Evolutionary conservation across 2,329 filamentous ascomycete species (phyloP).

Genomic region (Drechslerella dactyloides): DNA sequence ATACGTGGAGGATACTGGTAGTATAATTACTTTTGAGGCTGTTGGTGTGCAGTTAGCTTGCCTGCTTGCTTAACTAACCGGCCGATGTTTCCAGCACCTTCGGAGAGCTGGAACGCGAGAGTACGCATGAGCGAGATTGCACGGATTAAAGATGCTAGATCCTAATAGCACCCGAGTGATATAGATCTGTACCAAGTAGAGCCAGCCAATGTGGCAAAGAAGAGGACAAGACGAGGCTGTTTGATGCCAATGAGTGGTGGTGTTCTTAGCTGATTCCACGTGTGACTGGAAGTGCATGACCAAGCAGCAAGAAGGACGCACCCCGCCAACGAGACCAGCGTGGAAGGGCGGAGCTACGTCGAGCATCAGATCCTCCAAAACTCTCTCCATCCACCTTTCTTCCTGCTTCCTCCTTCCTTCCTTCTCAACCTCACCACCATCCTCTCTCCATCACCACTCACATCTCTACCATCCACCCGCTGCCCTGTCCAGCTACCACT

Average conservation of each 20-base stretch:
- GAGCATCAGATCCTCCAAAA: slow-evolving; percentile 30
- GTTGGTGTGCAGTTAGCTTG: not conserved
- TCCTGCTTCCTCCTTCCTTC: slow-evolving; percentile 39
- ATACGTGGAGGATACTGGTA: slow-evolving; percentile 43
- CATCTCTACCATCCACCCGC: slow-evolving; percentile 7
- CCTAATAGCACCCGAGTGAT: too few relatives aligned
- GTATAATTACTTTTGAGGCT: too few relatives aligned
- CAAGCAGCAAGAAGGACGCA: not conserved
- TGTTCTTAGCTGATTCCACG: not conserved
- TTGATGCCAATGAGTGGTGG: not conserved
- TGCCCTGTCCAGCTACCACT: slow-evolving; percentile 2
- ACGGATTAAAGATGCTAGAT: too few relatives aligned
- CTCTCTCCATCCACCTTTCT: slow-evolving; percentile 15
- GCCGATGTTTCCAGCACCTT: slow-evolving; percentile 46
- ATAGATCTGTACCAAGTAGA: too few relatives aligned
- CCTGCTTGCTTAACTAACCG: slow-evolving; percentile 16
- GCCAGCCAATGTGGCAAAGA: not conserved
- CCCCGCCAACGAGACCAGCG: slow-evolving; percentile 5
- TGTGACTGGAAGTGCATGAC: slow-evolving; percentile 24
- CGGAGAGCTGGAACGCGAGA: slow-evolving; percentile 10
- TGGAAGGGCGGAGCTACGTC: slow-evolving; percentile 28
- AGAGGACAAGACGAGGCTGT: not conserved
- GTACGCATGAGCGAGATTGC: too few relatives aligned
- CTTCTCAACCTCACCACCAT: slow-evolving; percentile 13
- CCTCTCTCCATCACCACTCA: slow-evolving; percentile 6